Evolutionary conservation across 225 moss, liverwort and hornwort genomes (phyloP).

Genomic region (Pseudoscleropodium purum): DNA sequence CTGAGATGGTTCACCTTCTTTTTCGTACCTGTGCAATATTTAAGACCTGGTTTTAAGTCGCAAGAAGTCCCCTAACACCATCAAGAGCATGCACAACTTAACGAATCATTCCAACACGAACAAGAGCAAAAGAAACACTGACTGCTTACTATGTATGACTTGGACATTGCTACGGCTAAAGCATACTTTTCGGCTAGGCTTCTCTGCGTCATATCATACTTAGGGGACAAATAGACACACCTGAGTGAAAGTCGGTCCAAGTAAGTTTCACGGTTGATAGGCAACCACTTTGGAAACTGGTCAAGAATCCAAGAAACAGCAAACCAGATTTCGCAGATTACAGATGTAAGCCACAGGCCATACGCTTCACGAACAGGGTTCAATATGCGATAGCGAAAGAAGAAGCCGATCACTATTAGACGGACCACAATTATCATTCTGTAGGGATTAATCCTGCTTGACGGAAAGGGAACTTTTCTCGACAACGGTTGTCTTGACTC

Average conservation of each 20-base stretch:
- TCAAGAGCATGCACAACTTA: neutral
- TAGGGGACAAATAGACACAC: neutral
- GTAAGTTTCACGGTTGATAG: conserved; percentile 72
- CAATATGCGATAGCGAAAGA: conserved; percentile 67
- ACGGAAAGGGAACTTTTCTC: conserved; percentile 65
- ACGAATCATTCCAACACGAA: neutral
- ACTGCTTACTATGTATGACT: neutral
- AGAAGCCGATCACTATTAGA: conserved; percentile 52
- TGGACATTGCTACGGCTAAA: neutral
- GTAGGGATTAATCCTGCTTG: conserved; percentile 78
- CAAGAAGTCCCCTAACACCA: neutral
- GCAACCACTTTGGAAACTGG: conserved; percentile 90
- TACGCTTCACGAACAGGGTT: conserved; percentile 66
- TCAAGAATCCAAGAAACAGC: conserved; percentile 87
- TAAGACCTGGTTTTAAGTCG: neutral
- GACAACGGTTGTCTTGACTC: conserved; percentile 71
- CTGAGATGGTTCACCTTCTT: conserved; percentile 52
- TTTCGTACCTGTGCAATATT: conserved; percentile 42
- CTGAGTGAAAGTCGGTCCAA: conserved; percentile 68
- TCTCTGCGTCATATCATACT: neutral
- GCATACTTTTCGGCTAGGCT: neutral
- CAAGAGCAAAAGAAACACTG: neutral
- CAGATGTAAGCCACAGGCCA: conserved; percentile 72
- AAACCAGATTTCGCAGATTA: conserved; percentile 87
- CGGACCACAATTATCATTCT: conserved; percentile 74